phyloP scores from a whole-genome alignment of 371 early-diverging fungal genomes.

The Encephalitozoon romaleae region DNA sequence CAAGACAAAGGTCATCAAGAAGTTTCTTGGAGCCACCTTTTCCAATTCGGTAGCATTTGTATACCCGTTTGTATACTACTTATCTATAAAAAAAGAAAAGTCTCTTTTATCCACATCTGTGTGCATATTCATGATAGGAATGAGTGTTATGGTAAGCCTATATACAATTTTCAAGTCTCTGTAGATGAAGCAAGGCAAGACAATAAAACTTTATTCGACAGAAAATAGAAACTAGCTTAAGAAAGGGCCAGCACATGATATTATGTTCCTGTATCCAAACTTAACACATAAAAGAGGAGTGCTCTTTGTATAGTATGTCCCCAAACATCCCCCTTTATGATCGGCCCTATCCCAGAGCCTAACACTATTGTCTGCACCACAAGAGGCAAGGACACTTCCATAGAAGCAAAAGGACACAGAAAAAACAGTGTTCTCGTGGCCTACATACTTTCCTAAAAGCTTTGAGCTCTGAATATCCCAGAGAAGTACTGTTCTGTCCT shows the following conservation, averaged over 20 bases:
- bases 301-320: slow-evolving; percentile 75
- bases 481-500: slow-evolving; percentile 73
- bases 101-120: neutral
- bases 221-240: neutral
- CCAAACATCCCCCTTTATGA: slow-evolving; percentile 65
- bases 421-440: slow-evolving; percentile 78
- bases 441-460: slow-evolving; percentile 75
- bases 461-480: slow-evolving; percentile 89
- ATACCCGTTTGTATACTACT: slow-evolving; percentile 22
- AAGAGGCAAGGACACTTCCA: slow-evolving; percentile 74
- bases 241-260: slow-evolving; percentile 63
- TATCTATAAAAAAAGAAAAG: neutral
- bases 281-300: slow-evolving; percentile 77
- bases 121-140: neutral
- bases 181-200: neutral
- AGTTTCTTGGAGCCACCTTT: slow-evolving; percentile 18
- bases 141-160: neutral
- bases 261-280: slow-evolving; percentile 78
- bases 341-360: slow-evolving; percentile 77
- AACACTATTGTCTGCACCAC: slow-evolving; percentile 78
- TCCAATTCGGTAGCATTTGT: slow-evolving; percentile 22
- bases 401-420: slow-evolving; percentile 78
- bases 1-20: slow-evolving; percentile 23
- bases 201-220: neutral
- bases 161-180: slow-evolving; percentile 9